Evolutionary conservation across 371 early-diverging fungal genomes (phyloP), one percentile per base, ranked within the genome.

Genomic region (Rhizomucor pusillus): DNA sequence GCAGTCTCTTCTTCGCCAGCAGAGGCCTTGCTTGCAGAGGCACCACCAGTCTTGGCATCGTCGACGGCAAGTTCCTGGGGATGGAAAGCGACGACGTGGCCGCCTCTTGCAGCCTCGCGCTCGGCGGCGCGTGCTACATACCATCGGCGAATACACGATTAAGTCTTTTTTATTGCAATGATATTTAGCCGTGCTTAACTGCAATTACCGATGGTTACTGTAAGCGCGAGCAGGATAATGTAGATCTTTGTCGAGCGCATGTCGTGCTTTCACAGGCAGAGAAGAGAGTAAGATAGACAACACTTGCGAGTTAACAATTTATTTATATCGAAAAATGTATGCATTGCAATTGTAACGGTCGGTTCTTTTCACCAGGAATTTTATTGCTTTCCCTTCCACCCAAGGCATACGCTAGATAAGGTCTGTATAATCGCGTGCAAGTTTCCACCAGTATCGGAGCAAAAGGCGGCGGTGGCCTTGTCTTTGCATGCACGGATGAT

Each of bases 241-340:
- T 45, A 57, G 11, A 45, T 34, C 35, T 45, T 57, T 41, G 41
- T 57, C 11, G 57, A 50, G 37, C 35, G 57, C 57, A 57, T 57
- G 19, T 35, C 24, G 36, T 34, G 16, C 18, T 34, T 44, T 35
- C 9, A 9, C 24, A 45, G 44, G 13, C 1, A 19, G 22, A 20
- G 22, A 44, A n/a, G 16, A 34, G 29, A 29, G 29, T 29, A 29
- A 29, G 29, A 7, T 29, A 29, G 3, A 29, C 29, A 25, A 45
- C 23, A 14, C 45, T 45, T 45, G 45, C 19, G 45, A 20, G 22
- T 16, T 20, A 9, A 45, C 23, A 20, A 45, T 19, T 45, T 45
- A 23, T 45, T 18, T 45, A 45, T 20, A 29, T 29, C 7, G 29
- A 25, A 45, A 25, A 45, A 45, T 45, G 45, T 20, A 12, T 45